Conservation (phyloP, 1,139 yeast genomes). For the Diutina sp. region DNA sequence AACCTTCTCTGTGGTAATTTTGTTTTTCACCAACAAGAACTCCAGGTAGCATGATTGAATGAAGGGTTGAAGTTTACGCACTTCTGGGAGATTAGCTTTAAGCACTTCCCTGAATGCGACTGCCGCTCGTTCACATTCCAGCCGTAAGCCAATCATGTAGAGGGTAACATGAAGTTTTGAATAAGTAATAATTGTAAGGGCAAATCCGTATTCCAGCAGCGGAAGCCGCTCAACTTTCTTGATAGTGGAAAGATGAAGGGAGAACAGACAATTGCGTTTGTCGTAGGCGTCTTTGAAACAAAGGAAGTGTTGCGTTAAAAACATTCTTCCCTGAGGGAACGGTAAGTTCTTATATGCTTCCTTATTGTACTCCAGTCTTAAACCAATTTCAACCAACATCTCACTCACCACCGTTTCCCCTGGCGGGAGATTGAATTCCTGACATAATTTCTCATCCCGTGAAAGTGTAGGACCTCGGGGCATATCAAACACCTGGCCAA, state of each 20-base stretch:
- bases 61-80: constrained; percentile 53
- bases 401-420: constrained; percentile 56
- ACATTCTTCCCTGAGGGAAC: constrained; percentile 46
- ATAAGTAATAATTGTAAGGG: constrained; percentile 57
- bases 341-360: constrained; percentile 14
- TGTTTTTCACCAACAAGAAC: constrained; percentile 56
- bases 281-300: constrained; percentile 66
- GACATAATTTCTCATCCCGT: constrained; percentile 59
- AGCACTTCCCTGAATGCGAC: constrained; percentile 49
- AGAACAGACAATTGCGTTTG: constrained; percentile 52
- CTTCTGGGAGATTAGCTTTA: constrained; percentile 49
- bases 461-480: constrained; percentile 23
- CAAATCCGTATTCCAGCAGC: constrained; percentile 64
- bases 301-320: constrained; percentile 60
- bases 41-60: constrained; percentile 74
- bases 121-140: constrained; percentile 75
- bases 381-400: constrained; percentile 55
- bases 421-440: constrained; percentile 57
- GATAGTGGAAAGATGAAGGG: constrained; percentile 64
- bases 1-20: constrained; percentile 28
- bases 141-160: constrained; percentile 67
- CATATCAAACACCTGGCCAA: constrained; percentile 29
- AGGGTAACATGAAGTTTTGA: constrained; percentile 53
- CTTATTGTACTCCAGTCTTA: constrained; percentile 24
- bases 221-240: constrained; percentile 82